Conservation (phyloP, 306 rosid genomes). For the Trifolium fragiferum region DNA sequence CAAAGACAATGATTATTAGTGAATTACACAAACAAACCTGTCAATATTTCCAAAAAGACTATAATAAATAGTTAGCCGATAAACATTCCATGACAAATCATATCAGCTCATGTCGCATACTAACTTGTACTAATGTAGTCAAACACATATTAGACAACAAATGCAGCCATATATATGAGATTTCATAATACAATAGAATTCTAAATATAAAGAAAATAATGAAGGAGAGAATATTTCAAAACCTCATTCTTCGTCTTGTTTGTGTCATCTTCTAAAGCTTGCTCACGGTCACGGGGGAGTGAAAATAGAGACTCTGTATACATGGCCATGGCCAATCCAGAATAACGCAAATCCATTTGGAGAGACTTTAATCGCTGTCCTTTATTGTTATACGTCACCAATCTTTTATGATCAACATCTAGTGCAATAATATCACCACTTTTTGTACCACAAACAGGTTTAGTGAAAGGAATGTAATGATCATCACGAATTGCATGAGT, state of each 20-base stretch:
- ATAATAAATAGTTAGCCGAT: too few relatives aligned
- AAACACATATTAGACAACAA: too few relatives aligned
- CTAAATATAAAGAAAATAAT: background rate
- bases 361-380: background rate
- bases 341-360: too few relatives aligned
- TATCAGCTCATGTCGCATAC: too few relatives aligned
- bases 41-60: too few relatives aligned
- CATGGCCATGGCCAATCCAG: background rate
- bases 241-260: background rate
- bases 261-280: background rate
- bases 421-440: background rate
- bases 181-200: too few relatives aligned
- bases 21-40: too few relatives aligned
- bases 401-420: too few relatives aligned
- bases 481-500: background rate
- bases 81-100: too few relatives aligned
- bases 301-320: background rate
- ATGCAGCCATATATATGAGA: background rate
- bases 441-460: background rate
- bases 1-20: background rate
- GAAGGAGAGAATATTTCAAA: background rate
- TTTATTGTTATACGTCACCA: background rate
- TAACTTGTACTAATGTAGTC: background rate
- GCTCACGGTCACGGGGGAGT: background rate
- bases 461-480: accelerated